A percentile compares a stretch with the other conserved stretches of the same genome.
phyloP scores from a whole-genome alignment of 306 rosid species.

The Lupinus albus region DNA sequence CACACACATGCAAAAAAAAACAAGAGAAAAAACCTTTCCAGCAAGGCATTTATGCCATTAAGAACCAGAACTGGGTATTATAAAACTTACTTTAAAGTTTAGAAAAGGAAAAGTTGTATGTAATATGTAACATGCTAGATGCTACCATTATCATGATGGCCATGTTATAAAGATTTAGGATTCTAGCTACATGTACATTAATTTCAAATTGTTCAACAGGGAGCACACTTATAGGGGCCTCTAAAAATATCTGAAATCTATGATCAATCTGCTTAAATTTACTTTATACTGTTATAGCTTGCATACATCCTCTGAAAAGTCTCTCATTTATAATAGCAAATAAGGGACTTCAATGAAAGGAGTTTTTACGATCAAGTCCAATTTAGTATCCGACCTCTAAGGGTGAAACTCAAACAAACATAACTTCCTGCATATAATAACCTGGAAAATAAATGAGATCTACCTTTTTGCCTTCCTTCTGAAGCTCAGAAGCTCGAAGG shows the following conservation, averaged over 20 bases:
- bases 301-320: constrained; percentile 26
- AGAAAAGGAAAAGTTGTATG: background rate
- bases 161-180: constrained; percentile 13
- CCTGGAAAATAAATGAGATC: constrained; percentile 13
- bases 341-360: constrained; percentile 1
- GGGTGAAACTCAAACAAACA: constrained; percentile 33
- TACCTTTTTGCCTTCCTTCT: constrained; percentile 97
- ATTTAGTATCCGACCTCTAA: constrained; percentile 2
- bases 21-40: background rate
- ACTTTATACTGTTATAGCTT: constrained; percentile 11
- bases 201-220: constrained; percentile 5
- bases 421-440: background rate
- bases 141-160: constrained; percentile 14
- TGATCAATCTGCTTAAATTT: constrained; percentile 23
- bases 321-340: background rate
- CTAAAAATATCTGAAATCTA: constrained; percentile 14
- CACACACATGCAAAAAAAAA: background rate
- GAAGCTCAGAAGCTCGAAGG: constrained; percentile 96
- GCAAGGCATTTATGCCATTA: constrained; percentile 5
- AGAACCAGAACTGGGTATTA: constrained; percentile 13
- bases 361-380: constrained; percentile 18
- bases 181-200: background rate
- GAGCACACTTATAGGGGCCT: background rate
- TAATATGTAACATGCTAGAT: constrained; percentile 18
- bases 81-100: constrained; percentile 11